phyloP scores from a whole-genome alignment of 371 early-diverging fungal species.

The Mucor velutinosus region DNA sequence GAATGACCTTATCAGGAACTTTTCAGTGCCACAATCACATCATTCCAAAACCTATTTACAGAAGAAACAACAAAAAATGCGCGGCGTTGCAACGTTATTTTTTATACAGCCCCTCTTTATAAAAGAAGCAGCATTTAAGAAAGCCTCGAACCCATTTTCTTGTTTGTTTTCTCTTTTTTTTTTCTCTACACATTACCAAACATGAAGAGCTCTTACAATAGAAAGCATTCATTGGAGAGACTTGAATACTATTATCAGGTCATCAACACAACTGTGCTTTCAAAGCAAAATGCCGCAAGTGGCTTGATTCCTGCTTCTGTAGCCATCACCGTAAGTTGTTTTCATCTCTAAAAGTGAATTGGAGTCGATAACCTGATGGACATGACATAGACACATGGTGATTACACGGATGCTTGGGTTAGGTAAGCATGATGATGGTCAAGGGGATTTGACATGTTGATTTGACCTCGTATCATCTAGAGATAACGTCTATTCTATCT shows the following conservation, averaged over 20 bases:
- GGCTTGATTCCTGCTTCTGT: slow-evolving; percentile 92
- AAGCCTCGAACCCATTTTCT: not conserved
- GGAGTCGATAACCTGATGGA: not conserved
- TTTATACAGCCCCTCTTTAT: not conserved
- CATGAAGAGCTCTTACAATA: slow-evolving; percentile 15
- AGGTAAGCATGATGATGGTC: slow-evolving; percentile 50
- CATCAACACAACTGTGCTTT: slow-evolving; percentile 74
- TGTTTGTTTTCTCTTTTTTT: slow-evolving; percentile 1
- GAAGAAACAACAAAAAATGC: not conserved
- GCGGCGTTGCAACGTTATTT: not conserved
- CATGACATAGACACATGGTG: slow-evolving; percentile 59
- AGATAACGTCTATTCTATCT: slow-evolving; percentile 91
- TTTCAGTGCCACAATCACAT: not conserved
- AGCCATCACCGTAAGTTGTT: slow-evolving; percentile 68
- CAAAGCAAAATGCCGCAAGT: slow-evolving; percentile 80
- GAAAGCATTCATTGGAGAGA: slow-evolving; percentile 43
- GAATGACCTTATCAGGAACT: slow-evolving; percentile 1
- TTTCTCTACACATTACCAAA: slow-evolving; percentile 5
- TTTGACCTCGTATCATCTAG: slow-evolving; percentile 32
- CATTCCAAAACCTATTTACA: not conserved
- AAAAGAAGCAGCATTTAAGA: not conserved
- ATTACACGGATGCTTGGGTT: slow-evolving; percentile 92
- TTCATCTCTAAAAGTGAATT: not conserved
- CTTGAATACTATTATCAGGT: slow-evolving; percentile 81
- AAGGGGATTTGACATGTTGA: not conserved